Evolutionary conservation across 148 eudicot genomes (phyloP), one percentile per base, ranked within the genome.

Genomic region (Cornus kousa): DNA sequence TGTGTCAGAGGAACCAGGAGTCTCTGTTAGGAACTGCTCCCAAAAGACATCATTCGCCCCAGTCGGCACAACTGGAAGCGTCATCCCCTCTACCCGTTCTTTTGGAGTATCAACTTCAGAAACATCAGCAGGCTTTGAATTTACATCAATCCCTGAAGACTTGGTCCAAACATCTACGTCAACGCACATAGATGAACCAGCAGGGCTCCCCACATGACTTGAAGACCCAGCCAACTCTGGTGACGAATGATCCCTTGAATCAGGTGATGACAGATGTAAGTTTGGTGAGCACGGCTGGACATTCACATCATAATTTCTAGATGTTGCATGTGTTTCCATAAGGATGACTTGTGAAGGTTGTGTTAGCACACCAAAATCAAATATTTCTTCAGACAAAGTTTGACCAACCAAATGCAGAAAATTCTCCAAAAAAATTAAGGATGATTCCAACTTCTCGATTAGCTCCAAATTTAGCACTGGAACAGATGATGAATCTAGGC

Each of bases 21-120:
- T 77, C 75, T 87, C 89, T 4, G 87, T 84, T 53, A 87, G 62
- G 69, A 87, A 84, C 82, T 87, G 89, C 73, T 87, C 87, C 89
- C 89, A 87, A 72, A 87, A 87, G 31, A 77, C 86, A 80, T 87
- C 89, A 71, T 87, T 87, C 5, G 50, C 86, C 17, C 82, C 81
- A n/a, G 80, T 66, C 48, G 67, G 60, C 33, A 67, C 77, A 43
- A 77, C 48, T 39, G 78, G 75, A 55, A 66, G 7, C 59, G 37
- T 22, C 10, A 48, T 20, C 66, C 67, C 80, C 33, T 73, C 68
- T 20, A 53, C 32, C n/a, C 4, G 39, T 39, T 50, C 80, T 67
- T 79, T 67, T 4, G 73, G 22, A 9, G n/a, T 68, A 46, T 70
- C 78, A 28, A 53, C 48, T 17, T 39, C 71, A 46, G 67, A 40